Evolutionary conservation across 148 eudicot species (phyloP).

Genomic region (Amaranthus cruentus): DNA sequence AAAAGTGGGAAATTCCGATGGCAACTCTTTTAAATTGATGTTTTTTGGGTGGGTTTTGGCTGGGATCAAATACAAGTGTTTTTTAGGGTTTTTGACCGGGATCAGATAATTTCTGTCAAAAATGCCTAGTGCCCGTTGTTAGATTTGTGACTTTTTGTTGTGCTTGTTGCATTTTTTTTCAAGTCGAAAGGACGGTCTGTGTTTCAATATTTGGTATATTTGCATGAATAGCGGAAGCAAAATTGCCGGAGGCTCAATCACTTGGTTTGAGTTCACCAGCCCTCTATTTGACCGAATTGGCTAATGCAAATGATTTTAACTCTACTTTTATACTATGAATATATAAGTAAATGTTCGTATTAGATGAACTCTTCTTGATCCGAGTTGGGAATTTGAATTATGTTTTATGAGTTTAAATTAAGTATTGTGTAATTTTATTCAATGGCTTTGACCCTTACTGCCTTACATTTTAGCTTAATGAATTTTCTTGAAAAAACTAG

Average conservation of each 20-base stretch:
- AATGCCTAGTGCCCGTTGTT: constrained; percentile 6
- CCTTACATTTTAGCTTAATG: no score
- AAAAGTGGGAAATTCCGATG: constrained; percentile 1
- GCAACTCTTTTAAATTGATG: constrained; percentile 14
- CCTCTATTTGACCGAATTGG: constrained; percentile 5
- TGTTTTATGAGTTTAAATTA: no score
- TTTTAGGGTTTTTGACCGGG: constrained; percentile 13
- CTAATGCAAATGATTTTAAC: background rate
- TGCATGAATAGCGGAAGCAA: background rate
- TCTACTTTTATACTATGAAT: no score
- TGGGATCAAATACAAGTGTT: constrained; percentile 6
- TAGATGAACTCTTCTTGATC: no score
- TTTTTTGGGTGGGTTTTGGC: constrained; percentile 8
- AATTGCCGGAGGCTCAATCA: constrained; percentile 10
- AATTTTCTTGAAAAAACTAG: no score
- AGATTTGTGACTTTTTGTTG: constrained; percentile 6
- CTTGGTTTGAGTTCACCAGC: background rate
- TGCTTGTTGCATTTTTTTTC: constrained; percentile 13
- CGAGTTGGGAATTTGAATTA: no score
- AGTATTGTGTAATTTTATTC: no score
- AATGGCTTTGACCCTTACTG: no score
- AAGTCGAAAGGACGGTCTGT: constrained; percentile 16
- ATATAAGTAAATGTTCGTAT: no score
- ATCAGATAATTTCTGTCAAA: constrained; percentile 11
- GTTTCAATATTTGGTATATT: constrained; percentile 9